Conservation (phyloP, 2,329 filamentous ascomycete genomes). For the Piedraia hortae region DNA sequence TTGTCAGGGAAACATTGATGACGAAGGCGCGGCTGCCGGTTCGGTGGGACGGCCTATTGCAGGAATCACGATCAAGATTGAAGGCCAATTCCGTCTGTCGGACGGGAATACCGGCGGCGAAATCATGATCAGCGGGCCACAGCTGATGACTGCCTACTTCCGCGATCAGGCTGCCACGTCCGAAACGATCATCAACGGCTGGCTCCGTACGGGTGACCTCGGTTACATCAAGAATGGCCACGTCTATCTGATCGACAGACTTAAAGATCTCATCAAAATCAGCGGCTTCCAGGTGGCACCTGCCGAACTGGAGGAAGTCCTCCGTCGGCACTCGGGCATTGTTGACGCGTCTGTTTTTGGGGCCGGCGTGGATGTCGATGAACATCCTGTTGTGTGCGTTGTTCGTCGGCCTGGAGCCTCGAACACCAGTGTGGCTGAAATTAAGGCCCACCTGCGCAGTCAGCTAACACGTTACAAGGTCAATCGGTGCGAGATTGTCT, state of each 20-base stretch:
- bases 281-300: slow-evolving; percentile 13
- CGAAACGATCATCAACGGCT: slow-evolving; percentile 24
- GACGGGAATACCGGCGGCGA: slow-evolving; percentile 15
- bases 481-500: slow-evolving; percentile 11
- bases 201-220: slow-evolving; percentile 73
- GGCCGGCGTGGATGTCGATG: slow-evolving; percentile 2
- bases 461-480: slow-evolving; percentile 14
- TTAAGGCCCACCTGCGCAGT: slow-evolving; percentile 9
- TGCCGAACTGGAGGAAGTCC: slow-evolving; percentile 10
- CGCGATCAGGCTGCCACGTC: slow-evolving; percentile 9
- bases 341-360: slow-evolving; percentile 9
- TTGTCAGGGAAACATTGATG: slow-evolving; percentile 16
- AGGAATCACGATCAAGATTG: slow-evolving; percentile 14
- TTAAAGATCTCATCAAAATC: slow-evolving; percentile 14
- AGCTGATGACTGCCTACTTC: slow-evolving; percentile 17
- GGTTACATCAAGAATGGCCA: slow-evolving; percentile 9
- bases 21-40: slow-evolving; percentile 17
- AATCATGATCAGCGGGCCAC: slow-evolving; percentile 14
- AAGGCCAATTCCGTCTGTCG: slow-evolving; percentile 6
- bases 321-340: slow-evolving; percentile 7
- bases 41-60: slow-evolving; percentile 21
- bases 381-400: slow-evolving; percentile 3
- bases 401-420: slow-evolving; percentile 1
- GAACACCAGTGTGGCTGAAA: slow-evolving; percentile 5
- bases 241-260: slow-evolving; percentile 11